Conservation (phyloP, 495 filamentous ascomycete genomes). For the Amniculicola lignicola region DNA sequence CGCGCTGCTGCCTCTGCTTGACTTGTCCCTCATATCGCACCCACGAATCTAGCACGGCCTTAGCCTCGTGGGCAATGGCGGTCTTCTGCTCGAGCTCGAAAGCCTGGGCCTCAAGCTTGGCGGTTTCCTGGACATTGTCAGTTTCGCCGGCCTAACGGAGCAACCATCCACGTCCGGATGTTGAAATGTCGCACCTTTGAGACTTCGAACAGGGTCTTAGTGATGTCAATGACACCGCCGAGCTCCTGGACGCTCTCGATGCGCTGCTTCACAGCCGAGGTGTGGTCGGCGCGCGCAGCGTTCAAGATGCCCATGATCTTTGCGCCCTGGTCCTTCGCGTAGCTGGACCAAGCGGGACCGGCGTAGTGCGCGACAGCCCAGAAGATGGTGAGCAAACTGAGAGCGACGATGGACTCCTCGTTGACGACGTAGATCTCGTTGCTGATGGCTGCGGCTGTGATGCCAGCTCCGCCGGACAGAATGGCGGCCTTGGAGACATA, state of each 20-base stretch:
- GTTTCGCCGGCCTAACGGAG: slow-evolving; percentile 28
- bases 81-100: slow-evolving; percentile 97
- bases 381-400: slow-evolving; percentile 88
- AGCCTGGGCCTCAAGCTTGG: slow-evolving; percentile 87
- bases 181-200: slow-evolving; percentile 69
- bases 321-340: slow-evolving; percentile 79
- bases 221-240: slow-evolving; percentile 88
- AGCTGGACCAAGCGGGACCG: slow-evolving; percentile 86
- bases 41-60: slow-evolving; percentile 94
- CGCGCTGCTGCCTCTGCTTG: slow-evolving; percentile 95
- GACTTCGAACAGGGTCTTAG: slow-evolving; percentile 93
- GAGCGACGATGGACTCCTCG: slow-evolving; percentile 89
- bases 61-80: slow-evolving; percentile 83
- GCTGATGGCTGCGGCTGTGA: slow-evolving; percentile 92
- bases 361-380: slow-evolving; percentile 83
- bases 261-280: slow-evolving; percentile 84
- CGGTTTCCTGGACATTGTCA: slow-evolving; percentile 74
- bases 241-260: slow-evolving; percentile 93
- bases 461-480: slow-evolving; percentile 85
- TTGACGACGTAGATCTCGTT: slow-evolving; percentile 99
- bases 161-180: neutral
- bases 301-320: slow-evolving; percentile 94
- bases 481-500: slow-evolving; percentile 82
- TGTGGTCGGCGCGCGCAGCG: slow-evolving; percentile 88
- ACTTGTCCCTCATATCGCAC: slow-evolving; percentile 97